These are phyloP conservation scores for Mycena haematopus DNA, from an alignment of 768 basidiomycete species.

Conservation along the genomic window DNA sequence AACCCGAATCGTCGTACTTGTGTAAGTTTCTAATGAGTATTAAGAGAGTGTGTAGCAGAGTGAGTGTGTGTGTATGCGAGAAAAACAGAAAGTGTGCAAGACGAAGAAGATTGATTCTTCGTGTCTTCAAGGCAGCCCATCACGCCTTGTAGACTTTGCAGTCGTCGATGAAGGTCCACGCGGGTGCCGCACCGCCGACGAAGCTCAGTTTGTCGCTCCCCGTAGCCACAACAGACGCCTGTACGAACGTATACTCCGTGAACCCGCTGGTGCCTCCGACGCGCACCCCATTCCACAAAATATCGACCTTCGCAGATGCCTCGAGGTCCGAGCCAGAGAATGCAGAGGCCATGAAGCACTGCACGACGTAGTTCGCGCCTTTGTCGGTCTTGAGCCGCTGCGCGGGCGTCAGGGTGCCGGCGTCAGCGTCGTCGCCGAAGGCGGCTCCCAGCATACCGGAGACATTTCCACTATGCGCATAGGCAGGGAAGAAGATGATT, in stretches of 20 bases:
- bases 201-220: constrained; percentile 47
- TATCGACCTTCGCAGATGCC: constrained; percentile 44
- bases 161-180: constrained; percentile 57
- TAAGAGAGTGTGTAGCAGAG: not conserved
- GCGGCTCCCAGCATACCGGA: constrained; percentile 53
- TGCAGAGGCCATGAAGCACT: constrained; percentile 50
- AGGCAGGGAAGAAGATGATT: constrained; percentile 49
- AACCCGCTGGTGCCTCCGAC: constrained; percentile 44
- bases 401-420: constrained; percentile 46
- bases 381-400: constrained; percentile 41
- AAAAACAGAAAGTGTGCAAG: too few relatives aligned
- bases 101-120: too few relatives aligned
- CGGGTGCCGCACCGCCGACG: constrained; percentile 51
- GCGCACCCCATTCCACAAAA: constrained; percentile 31
- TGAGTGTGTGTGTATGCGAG: not conserved
- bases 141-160: constrained; percentile 33
- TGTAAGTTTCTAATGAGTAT: too few relatives aligned
- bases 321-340: constrained; percentile 44
- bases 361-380: constrained; percentile 36
- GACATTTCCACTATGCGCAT: constrained; percentile 46
- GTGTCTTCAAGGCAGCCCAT: not conserved
- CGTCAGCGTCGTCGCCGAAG: constrained; percentile 40
- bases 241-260: constrained; percentile 43
- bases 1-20: too few relatives aligned
- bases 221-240: constrained; percentile 38